Evolutionary conservation across 1,139 yeast genomes (phyloP).

Genomic region (Lodderomyces margitis): DNA sequence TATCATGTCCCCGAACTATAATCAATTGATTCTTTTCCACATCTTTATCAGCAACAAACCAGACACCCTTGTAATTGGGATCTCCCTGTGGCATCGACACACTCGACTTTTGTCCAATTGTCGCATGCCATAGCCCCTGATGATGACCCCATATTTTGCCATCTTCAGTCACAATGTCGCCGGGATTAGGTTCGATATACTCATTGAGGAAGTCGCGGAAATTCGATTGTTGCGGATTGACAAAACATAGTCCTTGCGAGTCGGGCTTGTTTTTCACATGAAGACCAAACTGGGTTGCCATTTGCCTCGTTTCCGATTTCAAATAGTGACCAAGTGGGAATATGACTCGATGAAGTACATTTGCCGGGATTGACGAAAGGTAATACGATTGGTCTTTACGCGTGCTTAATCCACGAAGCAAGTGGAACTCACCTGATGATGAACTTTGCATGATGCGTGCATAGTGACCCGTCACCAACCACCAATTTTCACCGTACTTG

Average conservation of each 20-base stretch:
- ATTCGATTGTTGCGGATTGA: slow-evolving; percentile 54
- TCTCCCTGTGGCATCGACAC: slow-evolving; percentile 85
- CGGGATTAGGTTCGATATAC: slow-evolving; percentile 70
- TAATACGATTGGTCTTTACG: slow-evolving; percentile 91
- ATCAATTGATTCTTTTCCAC: slow-evolving; percentile 65
- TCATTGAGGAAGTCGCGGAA: slow-evolving; percentile 76
- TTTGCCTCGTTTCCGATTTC: slow-evolving; percentile 69
- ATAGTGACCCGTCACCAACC: slow-evolving; percentile 96
- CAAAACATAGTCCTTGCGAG: slow-evolving; percentile 94
- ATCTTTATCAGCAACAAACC: slow-evolving; percentile 82
- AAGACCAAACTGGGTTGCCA: slow-evolving; percentile 55
- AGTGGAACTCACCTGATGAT: slow-evolving; percentile 33
- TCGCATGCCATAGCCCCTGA: slow-evolving; percentile 88
- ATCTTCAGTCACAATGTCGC: slow-evolving; percentile 70
- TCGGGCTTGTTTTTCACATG: slow-evolving; percentile 76
- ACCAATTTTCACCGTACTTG: slow-evolving; percentile 47
- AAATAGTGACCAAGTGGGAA: slow-evolving; percentile 79
- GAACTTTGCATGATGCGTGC: slow-evolving; percentile 53
- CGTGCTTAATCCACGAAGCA: slow-evolving; percentile 58
- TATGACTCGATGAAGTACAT: slow-evolving; percentile 48
- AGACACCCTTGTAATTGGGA: slow-evolving; percentile 69
- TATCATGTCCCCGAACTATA: slow-evolving; percentile 73
- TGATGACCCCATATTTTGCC: slow-evolving; percentile 80
- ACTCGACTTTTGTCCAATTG: slow-evolving; percentile 85
- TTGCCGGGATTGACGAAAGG: slow-evolving; percentile 61